phyloP scores from a whole-genome alignment of 257 asterid genomes.

The Nicotiana sylvestris region DNA sequence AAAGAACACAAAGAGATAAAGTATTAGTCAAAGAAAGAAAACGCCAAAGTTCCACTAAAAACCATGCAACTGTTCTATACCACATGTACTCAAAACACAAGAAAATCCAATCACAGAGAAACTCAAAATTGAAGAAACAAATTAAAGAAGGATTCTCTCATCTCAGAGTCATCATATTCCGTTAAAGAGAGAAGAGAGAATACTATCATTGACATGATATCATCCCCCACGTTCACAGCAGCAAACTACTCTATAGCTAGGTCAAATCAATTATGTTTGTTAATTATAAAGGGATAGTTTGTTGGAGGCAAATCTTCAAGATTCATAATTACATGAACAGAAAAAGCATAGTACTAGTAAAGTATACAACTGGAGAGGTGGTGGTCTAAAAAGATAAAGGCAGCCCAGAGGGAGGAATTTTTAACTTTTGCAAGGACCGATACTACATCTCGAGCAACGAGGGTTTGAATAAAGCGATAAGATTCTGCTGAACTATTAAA shows the following conservation, averaged over 20 bases:
- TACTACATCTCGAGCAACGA: slow-evolving; percentile 14
- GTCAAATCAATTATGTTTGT: neutral
- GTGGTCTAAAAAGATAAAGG: slow-evolving; percentile 27
- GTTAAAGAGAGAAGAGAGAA: neutral
- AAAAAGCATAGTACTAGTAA: neutral
- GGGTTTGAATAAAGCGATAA: slow-evolving; percentile 24
- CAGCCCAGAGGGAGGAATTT: slow-evolving; percentile 2
- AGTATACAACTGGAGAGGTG: neutral
- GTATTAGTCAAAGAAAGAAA: slow-evolving; percentile 17
- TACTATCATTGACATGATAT: slow-evolving; percentile 6
- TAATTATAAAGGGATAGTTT: neutral
- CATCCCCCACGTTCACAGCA: slow-evolving; percentile 9
- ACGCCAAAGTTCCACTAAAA: slow-evolving; percentile 42
- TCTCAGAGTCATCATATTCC: neutral
- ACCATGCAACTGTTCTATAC: slow-evolving; percentile 24
- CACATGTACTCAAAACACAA: slow-evolving; percentile 7
- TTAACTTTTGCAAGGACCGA: slow-evolving; percentile 32
- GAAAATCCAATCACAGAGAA: slow-evolving; percentile 1
- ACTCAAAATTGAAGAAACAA: neutral
- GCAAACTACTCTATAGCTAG: neutral
- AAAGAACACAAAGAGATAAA: neutral
- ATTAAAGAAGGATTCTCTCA: slow-evolving; percentile 2
- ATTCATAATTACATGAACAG: neutral
- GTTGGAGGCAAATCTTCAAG: neutral
- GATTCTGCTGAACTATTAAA: neutral